Base-by-base conservation (phyloP, 2,329 filamentous ascomycete species). In the Myriosclerotinia duriaeana region DNA sequence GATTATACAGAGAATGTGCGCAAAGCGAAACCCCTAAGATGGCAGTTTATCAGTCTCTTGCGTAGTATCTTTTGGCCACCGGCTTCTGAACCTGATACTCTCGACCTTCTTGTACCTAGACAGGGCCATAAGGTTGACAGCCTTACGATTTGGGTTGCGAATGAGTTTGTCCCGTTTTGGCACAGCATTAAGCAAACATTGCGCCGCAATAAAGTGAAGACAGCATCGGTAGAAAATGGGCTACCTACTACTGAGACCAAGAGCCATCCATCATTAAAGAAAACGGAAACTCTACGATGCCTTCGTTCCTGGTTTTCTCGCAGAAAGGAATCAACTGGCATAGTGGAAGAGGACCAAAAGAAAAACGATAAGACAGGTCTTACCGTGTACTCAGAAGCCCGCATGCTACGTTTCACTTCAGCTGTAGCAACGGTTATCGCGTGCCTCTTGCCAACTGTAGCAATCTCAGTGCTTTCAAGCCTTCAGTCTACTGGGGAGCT, bases 401-500 rank as follows among this genome's bases (percentile, higher is more conserved):
- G 56, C 60, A 63, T 53, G 52, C 22, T 42, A 4, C 48, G 34
- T 9, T 64, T 72, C 40, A 71, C 71, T n/a, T 70, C 69, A 14
- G 46, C 44, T 4, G 36, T 72, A 1, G 52, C 69, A 50, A 72
- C 71, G 1, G 9, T 72, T 14, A 36, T 72, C 20, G 71, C 71
- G 2, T 72, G 71, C 42, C 62, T 71, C 2, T 53, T 72, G 8
- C 71, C 71, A 0, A 71, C 60, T 1, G 62, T 66, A 9, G 71
- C 71, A 1, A 72, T 72, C n/a, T 50, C 65, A 5, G 68, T 69
- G 5, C 69, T 72, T 22, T 67, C 69, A 14, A 70, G 63, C 5
- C 40, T 72, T 0, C 55, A 72, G 3, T 52, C 52, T 8, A 64
- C 50, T 3, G 15, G n/a, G 7, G 54, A 65, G 9, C 7, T 71